Percentiles rank a stretch among this genome's conserved stretches.
These are phyloP conservation scores for Calocera viscosa DNA, from an alignment of 768 basidiomycete species.

Conservation along the genomic window DNA sequence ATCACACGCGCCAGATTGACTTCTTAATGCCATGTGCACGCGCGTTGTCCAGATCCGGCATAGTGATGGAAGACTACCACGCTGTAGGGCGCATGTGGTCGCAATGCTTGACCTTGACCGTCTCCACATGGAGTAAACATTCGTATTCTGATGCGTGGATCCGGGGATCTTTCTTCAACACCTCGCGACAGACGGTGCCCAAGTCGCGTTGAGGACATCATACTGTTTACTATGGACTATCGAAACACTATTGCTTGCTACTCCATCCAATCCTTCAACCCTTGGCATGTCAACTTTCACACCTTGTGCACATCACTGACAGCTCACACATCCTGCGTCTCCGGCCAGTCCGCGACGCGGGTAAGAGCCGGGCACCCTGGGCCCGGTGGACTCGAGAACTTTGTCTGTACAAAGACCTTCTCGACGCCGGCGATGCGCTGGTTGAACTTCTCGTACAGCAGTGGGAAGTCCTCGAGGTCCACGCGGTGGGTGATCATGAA, in stretches of 20 bases:
- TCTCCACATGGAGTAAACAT: too few species aligned
- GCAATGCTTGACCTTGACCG: too few species aligned
- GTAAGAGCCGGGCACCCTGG: constrained; percentile 41
- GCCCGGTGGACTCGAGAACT: constrained; percentile 36
- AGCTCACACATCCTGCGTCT: constrained; percentile 11
- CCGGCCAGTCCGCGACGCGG: constrained; percentile 42
- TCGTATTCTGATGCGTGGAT: too few species aligned
- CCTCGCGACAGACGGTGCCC: too few species aligned
- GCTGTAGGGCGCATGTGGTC: too few species aligned
- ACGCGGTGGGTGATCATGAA: constrained; percentile 50
- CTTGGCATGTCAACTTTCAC: constrained; percentile 11
- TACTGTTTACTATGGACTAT: background rate
- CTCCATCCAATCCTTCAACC: background rate
- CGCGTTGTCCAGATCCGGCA: too few species aligned
- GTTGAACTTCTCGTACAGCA: constrained; percentile 52
- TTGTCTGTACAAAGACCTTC: constrained; percentile 67
- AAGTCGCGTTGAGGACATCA: background rate
- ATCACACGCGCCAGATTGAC: too few species aligned
- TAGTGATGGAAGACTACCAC: too few species aligned
- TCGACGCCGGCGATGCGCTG: constrained; percentile 43
- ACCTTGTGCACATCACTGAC: too few species aligned
- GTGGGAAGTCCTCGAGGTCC: constrained; percentile 46
- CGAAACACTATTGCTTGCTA: background rate
- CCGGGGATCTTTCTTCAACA: too few species aligned
- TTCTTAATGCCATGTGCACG: too few species aligned